Percentiles rank a stretch among this genome's conserved stretches.
phyloP scores from a whole-genome alignment of 345 rosid genomes.

The Euphorbia tirucalli region DNA sequence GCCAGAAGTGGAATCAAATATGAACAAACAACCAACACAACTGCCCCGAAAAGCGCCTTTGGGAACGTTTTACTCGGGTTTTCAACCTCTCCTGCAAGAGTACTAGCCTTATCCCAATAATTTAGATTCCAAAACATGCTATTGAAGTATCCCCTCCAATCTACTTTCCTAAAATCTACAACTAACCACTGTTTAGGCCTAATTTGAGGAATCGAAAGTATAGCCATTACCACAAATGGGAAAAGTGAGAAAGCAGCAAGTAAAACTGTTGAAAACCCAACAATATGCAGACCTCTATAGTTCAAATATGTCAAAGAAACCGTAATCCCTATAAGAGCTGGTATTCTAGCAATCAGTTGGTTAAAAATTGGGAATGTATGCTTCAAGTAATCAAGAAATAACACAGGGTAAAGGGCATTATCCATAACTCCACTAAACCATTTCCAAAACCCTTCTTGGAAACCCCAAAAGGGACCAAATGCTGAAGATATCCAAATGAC shows the following conservation, averaged over 20 bases:
- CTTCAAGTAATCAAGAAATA: slow-evolving; percentile 89
- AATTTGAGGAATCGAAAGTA: slow-evolving; percentile 64
- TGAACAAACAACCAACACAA: slow-evolving; percentile 68
- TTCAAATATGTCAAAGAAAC: slow-evolving; percentile 77
- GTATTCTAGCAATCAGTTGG: slow-evolving; percentile 57
- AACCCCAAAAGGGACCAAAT: slow-evolving; percentile 92
- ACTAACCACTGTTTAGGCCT: slow-evolving; percentile 68
- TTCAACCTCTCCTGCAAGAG: slow-evolving; percentile 88
- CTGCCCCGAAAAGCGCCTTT: slow-evolving; percentile 75
- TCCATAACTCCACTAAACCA: slow-evolving; percentile 98
- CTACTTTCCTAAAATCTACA: slow-evolving; percentile 56
- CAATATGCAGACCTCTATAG: slow-evolving; percentile 81
- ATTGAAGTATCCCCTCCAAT: slow-evolving; percentile 91
- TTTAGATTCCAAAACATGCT: slow-evolving; percentile 95
- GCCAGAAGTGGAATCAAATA: slow-evolving; percentile 83
- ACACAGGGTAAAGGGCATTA: slow-evolving; percentile 84
- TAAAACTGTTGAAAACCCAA: slow-evolving; percentile 72
- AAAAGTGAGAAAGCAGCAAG: slow-evolving; percentile 69
- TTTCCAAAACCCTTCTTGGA: slow-evolving; percentile 95
- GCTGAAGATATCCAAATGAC: slow-evolving; percentile 92
- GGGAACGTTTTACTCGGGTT: slow-evolving; percentile 83
- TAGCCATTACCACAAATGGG: slow-evolving; percentile 70
- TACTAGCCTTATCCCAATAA: slow-evolving; percentile 96
- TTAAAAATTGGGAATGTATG: slow-evolving; percentile 71
- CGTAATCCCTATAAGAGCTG: slow-evolving; percentile 71